Percentiles rank a stretch among this genome's conserved stretches.
These are phyloP conservation scores for Jamesozyma rosinii DNA, from an alignment of 805 yeast species.

Conservation along the genomic window DNA sequence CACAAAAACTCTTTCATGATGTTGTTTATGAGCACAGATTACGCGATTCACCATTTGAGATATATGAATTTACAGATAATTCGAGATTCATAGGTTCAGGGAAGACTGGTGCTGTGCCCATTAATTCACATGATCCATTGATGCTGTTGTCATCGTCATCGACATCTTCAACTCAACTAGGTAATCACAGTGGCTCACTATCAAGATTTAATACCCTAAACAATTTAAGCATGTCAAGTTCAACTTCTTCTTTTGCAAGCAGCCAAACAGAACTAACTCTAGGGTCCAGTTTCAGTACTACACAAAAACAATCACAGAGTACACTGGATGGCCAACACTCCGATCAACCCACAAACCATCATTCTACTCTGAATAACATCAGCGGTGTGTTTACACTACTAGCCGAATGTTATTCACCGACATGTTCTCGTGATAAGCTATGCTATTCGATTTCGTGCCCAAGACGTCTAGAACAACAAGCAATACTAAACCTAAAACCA, in stretches of 20 bases:
- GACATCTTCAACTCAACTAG: constrained; percentile 8
- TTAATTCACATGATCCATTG: constrained; percentile 22
- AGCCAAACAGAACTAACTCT: constrained; percentile 1
- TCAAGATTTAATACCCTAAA: background rate
- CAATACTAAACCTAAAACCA: constrained; percentile 78
- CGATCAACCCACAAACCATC: constrained; percentile 1
- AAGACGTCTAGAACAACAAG: constrained; percentile 89
- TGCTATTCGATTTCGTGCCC: constrained; percentile 98
- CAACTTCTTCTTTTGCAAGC: constrained; percentile 10
- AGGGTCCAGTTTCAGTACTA: background rate
- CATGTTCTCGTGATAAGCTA: constrained; percentile 78
- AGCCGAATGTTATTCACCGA: constrained; percentile 94
- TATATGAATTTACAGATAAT: constrained; percentile 64
- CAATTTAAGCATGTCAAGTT: constrained; percentile 8
- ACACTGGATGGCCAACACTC: background rate
- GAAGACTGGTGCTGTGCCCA: constrained; percentile 17
- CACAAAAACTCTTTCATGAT: constrained; percentile 89
- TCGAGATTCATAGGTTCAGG: constrained; percentile 23
- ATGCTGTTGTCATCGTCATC: constrained; percentile 14
- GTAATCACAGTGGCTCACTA: background rate
- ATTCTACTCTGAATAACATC: constrained; percentile 22
- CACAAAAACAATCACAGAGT: background rate
- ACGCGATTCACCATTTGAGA: constrained; percentile 79
- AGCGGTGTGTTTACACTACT: constrained; percentile 89
- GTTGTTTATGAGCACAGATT: constrained; percentile 90